Evolutionary conservation across 2,329 filamentous ascomycete genomes (phyloP), one percentile per base, ranked within the genome.

Genomic region (Hypoxylon sp.): DNA sequence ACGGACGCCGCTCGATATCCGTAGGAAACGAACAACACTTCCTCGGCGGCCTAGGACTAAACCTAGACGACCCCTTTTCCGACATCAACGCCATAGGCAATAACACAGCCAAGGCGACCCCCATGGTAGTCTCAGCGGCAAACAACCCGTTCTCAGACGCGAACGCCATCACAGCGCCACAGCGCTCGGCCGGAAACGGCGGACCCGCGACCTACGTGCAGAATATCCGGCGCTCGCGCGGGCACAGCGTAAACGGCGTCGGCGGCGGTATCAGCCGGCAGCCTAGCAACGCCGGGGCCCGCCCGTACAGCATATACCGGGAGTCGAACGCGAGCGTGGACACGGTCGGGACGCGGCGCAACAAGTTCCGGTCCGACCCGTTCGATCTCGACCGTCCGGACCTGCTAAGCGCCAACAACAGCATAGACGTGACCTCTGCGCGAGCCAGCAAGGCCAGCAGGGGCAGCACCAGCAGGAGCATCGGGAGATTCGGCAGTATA

Each of bases 381-480:
- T 91, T 91, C 73, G 89, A 91, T 71, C 81, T 91, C n/a, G 88
- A 91, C 74, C 78, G 82, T 47, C 82, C 86, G 35, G 82, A 87
- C 73, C 78, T 86, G 5, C 79, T 83, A 3, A 61, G 35, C 69
- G 72, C 58, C 44, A 63, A 53, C 53, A 57, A 71, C 8, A 74
- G 73, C 48, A 73, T 76, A 33, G 48, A 55, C 11, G 74, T 75
- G 14, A 73, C 73, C 17, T 22, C 39, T 51, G 75, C 75, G 10
- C 75, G 74, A 39, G 66, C 69, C 31, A 70, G 69, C 52, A 66
- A 52, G 47, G 54, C 70, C 59, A 67, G 72, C 14, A 64, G 73
- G 46, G 67, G 69, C 10, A 66, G 73, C 48, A 71, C 69, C 10
- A 66, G 73, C 48, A 71, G 67, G 39, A 70, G 71, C 17, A 66